These are phyloP conservation scores for Cynanchum wilfordii DNA, from an alignment of 257 asterid genomes.

Conservation along the genomic window DNA sequence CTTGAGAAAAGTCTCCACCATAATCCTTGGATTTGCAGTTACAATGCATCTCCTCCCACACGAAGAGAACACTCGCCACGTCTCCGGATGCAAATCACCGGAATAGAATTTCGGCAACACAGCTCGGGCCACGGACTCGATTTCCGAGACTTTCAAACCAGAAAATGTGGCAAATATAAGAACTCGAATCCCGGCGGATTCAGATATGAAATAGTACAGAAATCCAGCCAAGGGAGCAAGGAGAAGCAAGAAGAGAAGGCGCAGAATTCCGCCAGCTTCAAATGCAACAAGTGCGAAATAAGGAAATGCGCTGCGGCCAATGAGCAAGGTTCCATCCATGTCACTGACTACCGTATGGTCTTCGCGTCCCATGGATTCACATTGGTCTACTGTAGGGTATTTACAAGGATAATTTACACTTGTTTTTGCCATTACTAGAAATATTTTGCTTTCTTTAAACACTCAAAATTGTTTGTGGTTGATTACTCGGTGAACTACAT, in stretches of 20 bases:
- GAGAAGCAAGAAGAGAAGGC: constrained; percentile 52
- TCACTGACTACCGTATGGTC: constrained; percentile 47
- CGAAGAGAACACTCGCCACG: constrained; percentile 66
- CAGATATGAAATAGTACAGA: constrained; percentile 49
- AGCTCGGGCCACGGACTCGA: constrained; percentile 64
- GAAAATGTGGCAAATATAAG: constrained; percentile 53
- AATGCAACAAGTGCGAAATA: constrained; percentile 71
- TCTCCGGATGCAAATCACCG: constrained; percentile 56
- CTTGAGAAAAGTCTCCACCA: constrained; percentile 60
- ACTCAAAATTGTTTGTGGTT: not conserved
- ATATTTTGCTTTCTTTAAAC: not conserved
- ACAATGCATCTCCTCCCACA: constrained; percentile 55
- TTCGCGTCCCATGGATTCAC: constrained; percentile 38
- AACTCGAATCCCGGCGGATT: constrained; percentile 53
- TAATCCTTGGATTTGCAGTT: constrained; percentile 69
- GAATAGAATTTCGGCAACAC: constrained; percentile 66
- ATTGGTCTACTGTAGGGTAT: constrained; percentile 35
- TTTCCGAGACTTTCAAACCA: constrained; percentile 45
- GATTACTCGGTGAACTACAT: not conserved
- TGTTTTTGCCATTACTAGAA: constrained; percentile 22
- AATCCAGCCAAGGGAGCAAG: constrained; percentile 57
- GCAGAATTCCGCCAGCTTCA: constrained; percentile 61
- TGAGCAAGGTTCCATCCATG: constrained; percentile 61
- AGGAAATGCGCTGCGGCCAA: constrained; percentile 58
- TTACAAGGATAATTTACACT: not conserved